These are phyloP conservation scores for Macrolepiota fuliginosa DNA, from an alignment of 768 basidiomycete species.

Conservation along the genomic window DNA sequence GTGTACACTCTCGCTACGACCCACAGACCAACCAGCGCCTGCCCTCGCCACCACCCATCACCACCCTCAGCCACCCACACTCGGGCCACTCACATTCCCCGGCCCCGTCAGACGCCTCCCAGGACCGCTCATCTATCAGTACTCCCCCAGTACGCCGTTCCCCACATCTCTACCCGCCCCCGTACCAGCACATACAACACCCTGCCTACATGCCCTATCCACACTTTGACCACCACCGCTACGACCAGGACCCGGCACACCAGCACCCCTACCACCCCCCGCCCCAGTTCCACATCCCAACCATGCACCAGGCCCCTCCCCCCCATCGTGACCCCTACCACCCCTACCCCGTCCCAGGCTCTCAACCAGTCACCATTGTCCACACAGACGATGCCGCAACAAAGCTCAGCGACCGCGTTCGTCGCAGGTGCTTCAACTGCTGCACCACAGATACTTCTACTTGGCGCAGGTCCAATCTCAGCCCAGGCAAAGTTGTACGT, in stretches of 20 bases:
- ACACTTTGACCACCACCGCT: conserved; percentile 26
- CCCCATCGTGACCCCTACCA: conserved; percentile 20
- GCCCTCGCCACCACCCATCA: conserved; percentile 34
- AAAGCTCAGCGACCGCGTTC: conserved; percentile 74
- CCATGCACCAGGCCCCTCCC: conserved; percentile 12
- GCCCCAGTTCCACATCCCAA: conserved; percentile 19
- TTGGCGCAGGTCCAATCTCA: conserved; percentile 75
- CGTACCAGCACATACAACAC: conserved; percentile 30
- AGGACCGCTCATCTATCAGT: conserved; percentile 59
- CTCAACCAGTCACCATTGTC: conserved; percentile 30
- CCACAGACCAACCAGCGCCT: conserved; percentile 23
- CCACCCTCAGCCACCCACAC: conserved; percentile 39
- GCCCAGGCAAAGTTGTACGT: conserved; percentile 72
- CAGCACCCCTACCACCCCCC: conserved; percentile 21
- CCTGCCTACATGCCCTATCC: conserved; percentile 32
- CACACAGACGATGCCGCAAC: conserved; percentile 81
- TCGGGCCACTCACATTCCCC: conserved; percentile 48
- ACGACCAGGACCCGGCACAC: conserved; percentile 23
- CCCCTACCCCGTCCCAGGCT: conserved; percentile 31
- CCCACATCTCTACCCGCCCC: conserved; percentile 32
- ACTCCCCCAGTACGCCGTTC: conserved; percentile 53
- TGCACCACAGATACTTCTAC: conserved; percentile 83
- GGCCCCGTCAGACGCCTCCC: conserved; percentile 55
- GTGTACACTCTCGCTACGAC: conserved; percentile 11
- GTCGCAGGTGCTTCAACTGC: conserved; percentile 81